Percentiles rank a stretch among this genome's conserved stretches.
Conservation (phyloP, 805 yeast species). For the Nakazawaea populi region DNA sequence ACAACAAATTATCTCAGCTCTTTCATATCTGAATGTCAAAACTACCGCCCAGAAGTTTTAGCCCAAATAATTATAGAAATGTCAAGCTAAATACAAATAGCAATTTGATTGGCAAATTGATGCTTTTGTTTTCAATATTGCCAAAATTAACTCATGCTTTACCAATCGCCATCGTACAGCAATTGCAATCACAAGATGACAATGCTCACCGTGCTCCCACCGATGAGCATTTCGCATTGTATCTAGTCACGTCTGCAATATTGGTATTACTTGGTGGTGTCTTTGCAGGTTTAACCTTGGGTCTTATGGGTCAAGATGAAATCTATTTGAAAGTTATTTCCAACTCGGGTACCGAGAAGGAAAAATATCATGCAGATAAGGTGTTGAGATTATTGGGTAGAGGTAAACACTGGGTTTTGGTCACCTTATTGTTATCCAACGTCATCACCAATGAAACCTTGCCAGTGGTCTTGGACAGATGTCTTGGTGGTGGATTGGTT, state of each 20-base stretch:
- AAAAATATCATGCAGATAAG: slow-evolving; percentile 60
- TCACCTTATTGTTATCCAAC: slow-evolving; percentile 76
- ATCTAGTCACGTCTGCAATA: slow-evolving; percentile 46
- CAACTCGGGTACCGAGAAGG: slow-evolving; percentile 72
- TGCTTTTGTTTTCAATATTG: slow-evolving; percentile 17
- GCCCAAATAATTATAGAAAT: slow-evolving; percentile 1
- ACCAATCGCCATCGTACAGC: slow-evolving; percentile 15
- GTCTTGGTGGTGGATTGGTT: slow-evolving; percentile 96
- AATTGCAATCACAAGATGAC: slow-evolving; percentile 6
- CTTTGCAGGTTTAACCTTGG: slow-evolving; percentile 93
- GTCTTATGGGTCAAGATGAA: slow-evolving; percentile 97
- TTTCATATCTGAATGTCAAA: slow-evolving; percentile 6
- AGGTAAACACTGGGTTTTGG: slow-evolving; percentile 96
- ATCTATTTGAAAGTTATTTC: slow-evolving; percentile 87
- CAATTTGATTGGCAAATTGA: slow-evolving; percentile 1
- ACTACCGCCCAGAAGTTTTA: slow-evolving; percentile 8
- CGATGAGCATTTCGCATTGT: slow-evolving; percentile 35
- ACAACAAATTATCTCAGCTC: background rate
- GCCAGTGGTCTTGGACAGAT: slow-evolving; percentile 88
- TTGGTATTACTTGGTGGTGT: slow-evolving; percentile 78
- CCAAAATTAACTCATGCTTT: slow-evolving; percentile 19
- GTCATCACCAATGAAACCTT: slow-evolving; percentile 92
- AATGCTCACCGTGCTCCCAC: slow-evolving; percentile 15
- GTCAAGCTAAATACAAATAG: background rate
- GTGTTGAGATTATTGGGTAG: slow-evolving; percentile 68